A percentile compares a stretch with the other conserved stretches of the same genome.
phyloP scores from a whole-genome alignment of 2,329 filamentous ascomycete genomes.

The Teratosphaeria destructans region DNA sequence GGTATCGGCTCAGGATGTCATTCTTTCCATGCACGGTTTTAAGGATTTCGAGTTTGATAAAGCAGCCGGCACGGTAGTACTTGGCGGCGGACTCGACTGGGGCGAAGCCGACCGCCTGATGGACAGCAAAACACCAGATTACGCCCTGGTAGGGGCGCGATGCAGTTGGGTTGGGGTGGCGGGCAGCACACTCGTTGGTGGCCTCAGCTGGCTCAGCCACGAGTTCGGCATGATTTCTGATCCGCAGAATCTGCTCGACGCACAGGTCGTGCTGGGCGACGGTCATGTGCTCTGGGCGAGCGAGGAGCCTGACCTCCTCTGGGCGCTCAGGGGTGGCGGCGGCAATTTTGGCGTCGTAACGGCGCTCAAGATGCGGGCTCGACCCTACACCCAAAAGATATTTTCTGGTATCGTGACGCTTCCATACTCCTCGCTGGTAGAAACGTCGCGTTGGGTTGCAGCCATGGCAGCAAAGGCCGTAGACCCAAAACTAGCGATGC shows the following conservation, averaged over 20 bases:
- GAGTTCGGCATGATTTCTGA: conserved; percentile 30
- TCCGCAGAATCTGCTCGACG: conserved; percentile 32
- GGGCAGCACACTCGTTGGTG: conserved; percentile 28
- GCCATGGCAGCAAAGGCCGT: conserved; percentile 11
- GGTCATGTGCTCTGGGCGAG: conserved; percentile 29
- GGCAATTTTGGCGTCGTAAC: conserved; percentile 25
- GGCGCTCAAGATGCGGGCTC: conserved; percentile 19
- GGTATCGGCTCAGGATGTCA: conserved; percentile 27
- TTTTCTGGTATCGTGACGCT: conserved; percentile 14
- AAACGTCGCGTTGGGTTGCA: conserved; percentile 15
- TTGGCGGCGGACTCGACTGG: conserved; percentile 31
- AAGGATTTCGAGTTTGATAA: conserved; percentile 27
- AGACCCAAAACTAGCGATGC: conserved; percentile 23
- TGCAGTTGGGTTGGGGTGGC: conserved; percentile 31
- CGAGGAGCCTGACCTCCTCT: conserved; percentile 30
- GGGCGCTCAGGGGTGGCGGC: conserved; percentile 32
- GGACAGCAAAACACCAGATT: conserved; percentile 25
- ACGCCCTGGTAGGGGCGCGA: conserved; percentile 27
- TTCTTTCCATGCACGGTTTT: conserved; percentile 30
- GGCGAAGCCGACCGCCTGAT: conserved; percentile 27
- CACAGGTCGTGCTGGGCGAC: conserved; percentile 29
- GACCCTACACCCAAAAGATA: conserved; percentile 19
- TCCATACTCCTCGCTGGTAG: conserved; percentile 13
- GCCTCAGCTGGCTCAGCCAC: conserved; percentile 30
- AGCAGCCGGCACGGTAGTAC: conserved; percentile 20